A percentile compares a stretch with the other conserved stretches of the same genome.
Conservation (phyloP, 345 rosid genomes). For the Salix caprea region DNA sequence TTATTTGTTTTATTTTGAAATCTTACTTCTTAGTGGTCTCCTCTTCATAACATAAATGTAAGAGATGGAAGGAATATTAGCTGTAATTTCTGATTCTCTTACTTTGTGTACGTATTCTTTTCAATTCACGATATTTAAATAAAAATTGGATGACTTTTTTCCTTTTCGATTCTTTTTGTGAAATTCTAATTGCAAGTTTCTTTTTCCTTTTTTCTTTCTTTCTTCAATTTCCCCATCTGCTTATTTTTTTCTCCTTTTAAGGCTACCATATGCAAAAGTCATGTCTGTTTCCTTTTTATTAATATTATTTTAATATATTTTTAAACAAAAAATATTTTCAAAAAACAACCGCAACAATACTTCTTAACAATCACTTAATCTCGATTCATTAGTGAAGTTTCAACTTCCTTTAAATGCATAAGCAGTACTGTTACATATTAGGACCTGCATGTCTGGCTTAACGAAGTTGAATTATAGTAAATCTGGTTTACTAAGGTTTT, state of each 20-base stretch:
- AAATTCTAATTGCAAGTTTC: too few relatives aligned
- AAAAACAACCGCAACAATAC: too few relatives aligned
- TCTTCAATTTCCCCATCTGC: too few relatives aligned
- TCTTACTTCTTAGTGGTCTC: neutral
- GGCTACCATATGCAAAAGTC: neutral
- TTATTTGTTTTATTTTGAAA: neutral
- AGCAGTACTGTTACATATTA: neutral
- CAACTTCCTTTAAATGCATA: neutral
- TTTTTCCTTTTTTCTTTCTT: too few relatives aligned
- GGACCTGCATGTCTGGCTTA: neutral
- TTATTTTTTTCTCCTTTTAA: neutral
- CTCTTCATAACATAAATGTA: neutral
- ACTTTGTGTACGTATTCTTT: neutral
- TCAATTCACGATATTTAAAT: neutral
- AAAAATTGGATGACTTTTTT: neutral
- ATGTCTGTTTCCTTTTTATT: neutral
- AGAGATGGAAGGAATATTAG: neutral
- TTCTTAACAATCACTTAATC: fast-evolving
- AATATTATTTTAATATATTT: too few relatives aligned
- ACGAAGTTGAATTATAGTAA: too few relatives aligned
- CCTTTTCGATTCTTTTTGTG: neutral
- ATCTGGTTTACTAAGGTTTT: too few relatives aligned
- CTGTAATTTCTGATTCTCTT: neutral
- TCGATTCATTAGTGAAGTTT: neutral
- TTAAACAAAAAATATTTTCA: too few relatives aligned